Conservation (phyloP, 768 basidiomycete genomes). For the Agrocybe praecox region DNA sequence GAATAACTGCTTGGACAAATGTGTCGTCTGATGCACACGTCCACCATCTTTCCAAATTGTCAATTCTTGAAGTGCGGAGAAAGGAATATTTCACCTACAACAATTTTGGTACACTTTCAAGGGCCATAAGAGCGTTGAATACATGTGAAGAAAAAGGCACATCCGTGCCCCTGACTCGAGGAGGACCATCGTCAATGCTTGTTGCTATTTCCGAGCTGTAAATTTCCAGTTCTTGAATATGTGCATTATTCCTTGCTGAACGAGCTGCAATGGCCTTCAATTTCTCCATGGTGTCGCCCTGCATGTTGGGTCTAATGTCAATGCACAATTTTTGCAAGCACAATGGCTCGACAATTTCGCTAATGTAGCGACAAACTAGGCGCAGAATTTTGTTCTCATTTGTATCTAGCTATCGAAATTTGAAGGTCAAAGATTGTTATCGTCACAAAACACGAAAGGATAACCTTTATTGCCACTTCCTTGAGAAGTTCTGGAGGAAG, state of each 20-base stretch:
- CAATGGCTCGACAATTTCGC: not conserved
- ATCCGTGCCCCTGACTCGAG: not conserved
- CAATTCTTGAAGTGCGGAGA: not conserved
- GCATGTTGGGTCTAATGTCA: not conserved
- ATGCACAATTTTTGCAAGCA: not conserved
- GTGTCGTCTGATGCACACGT: not conserved
- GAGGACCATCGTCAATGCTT: not conserved
- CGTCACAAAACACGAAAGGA: not conserved
- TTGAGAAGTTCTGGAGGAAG: not conserved
- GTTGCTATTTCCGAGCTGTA: not conserved
- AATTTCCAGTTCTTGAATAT: not conserved
- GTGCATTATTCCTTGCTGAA: not conserved
- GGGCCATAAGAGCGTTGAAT: not conserved
- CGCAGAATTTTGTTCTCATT: not conserved
- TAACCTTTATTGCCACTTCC: not conserved
- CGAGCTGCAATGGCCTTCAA: not conserved
- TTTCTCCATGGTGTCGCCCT: not conserved
- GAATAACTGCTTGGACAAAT: not conserved
- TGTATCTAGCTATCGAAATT: not conserved
- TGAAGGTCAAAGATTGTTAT: not conserved
- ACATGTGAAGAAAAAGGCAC: not conserved
- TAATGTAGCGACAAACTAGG: slow-evolving; percentile 1
- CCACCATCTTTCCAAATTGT: not conserved
- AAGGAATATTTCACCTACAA: not conserved
- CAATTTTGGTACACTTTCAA: not conserved